These are phyloP conservation scores for Zymoseptoria pseudotritici DNA, from an alignment of 2,329 filamentous ascomycete species.

Conservation along the genomic window DNA sequence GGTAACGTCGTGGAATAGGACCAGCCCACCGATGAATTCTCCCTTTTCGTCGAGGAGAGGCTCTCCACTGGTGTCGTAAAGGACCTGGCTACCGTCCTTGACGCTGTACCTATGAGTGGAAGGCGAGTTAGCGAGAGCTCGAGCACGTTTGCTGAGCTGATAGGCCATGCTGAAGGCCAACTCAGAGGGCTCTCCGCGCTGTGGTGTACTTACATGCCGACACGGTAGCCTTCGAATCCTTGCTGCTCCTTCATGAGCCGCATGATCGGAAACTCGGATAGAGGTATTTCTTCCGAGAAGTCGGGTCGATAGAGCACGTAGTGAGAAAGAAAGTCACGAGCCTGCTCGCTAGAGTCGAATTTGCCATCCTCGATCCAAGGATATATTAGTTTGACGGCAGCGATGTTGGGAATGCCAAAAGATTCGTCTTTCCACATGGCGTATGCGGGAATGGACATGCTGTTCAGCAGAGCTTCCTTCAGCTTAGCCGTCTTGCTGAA, in stretches of 20 bases:
- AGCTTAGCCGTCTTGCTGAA: slow-evolving; percentile 66
- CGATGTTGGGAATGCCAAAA: slow-evolving; percentile 65
- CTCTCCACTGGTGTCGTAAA: slow-evolving; percentile 62
- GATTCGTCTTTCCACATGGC: slow-evolving; percentile 77
- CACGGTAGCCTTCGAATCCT: slow-evolving; percentile 51
- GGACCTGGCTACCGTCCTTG: slow-evolving; percentile 44
- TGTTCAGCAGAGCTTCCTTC: slow-evolving; percentile 71
- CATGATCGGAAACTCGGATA: slow-evolving; percentile 60
- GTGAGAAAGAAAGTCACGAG: slow-evolving; percentile 47
- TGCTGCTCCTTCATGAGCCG: slow-evolving; percentile 55
- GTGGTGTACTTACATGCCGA: slow-evolving; percentile 46
- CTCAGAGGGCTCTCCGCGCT: too few species aligned
- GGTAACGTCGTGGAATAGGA: slow-evolving; percentile 67
- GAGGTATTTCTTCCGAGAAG: slow-evolving; percentile 51
- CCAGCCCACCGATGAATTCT: slow-evolving; percentile 65
- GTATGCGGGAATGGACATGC: slow-evolving; percentile 65
- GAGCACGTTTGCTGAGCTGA: too few species aligned
- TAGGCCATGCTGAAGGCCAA: too few species aligned
- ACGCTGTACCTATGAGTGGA: slow-evolving; percentile 37
- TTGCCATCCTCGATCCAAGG: slow-evolving; percentile 30
- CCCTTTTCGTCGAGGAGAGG: slow-evolving; percentile 58
- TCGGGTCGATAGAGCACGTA: slow-evolving; percentile 60
- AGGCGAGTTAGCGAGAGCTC: too few species aligned
- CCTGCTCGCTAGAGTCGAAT: slow-evolving; percentile 31
- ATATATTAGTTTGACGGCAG: slow-evolving; percentile 40